phyloP scores from a whole-genome alignment of 2,329 filamentous ascomycete species.

The Knufia fluminis region DNA sequence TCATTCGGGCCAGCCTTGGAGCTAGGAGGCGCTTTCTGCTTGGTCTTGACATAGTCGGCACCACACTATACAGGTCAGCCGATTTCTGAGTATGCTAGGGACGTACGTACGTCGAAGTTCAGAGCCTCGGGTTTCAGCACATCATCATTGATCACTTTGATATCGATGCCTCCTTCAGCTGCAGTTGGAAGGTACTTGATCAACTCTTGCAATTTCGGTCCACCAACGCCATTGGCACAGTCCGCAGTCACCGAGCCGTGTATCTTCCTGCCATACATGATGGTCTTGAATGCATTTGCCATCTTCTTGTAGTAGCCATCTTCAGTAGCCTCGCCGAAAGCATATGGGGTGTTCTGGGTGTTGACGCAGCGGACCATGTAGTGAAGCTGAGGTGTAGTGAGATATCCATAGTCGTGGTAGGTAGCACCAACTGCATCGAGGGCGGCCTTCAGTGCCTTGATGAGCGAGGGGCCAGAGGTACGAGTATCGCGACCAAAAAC shows the following conservation, averaged over 20 bases:
- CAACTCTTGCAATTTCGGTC: slow-evolving; percentile 77
- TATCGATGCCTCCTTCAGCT: slow-evolving; percentile 60
- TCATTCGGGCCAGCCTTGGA: slow-evolving; percentile 68
- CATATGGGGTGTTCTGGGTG: slow-evolving; percentile 74
- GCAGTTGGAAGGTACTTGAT: slow-evolving; percentile 69
- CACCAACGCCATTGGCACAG: slow-evolving; percentile 93
- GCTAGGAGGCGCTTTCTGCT: slow-evolving; percentile 76
- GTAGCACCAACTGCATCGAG: slow-evolving; percentile 66
- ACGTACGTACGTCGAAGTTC: slow-evolving; percentile 65
- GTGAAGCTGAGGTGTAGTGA: slow-evolving; percentile 96
- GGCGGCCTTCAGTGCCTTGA: slow-evolving; percentile 67
- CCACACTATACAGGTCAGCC: slow-evolving; percentile 55
- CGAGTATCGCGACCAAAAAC: slow-evolving; percentile 89
- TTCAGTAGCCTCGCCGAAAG: slow-evolving; percentile 84
- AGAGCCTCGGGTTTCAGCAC: slow-evolving; percentile 80
- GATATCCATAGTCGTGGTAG: slow-evolving; percentile 74
- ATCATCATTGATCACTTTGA: slow-evolving; percentile 86
- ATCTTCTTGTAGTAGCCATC: slow-evolving; percentile 93
- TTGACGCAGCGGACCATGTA: slow-evolving; percentile 93
- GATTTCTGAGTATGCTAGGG: not conserved
- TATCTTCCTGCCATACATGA: slow-evolving; percentile 68
- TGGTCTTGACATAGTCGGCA: slow-evolving; percentile 95
- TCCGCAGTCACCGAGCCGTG: slow-evolving; percentile 73
- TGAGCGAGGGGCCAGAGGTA: slow-evolving; percentile 77
- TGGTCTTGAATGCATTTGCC: slow-evolving; percentile 69